phyloP scores from a whole-genome alignment of 345 rosid species.

The Eucalyptus viminalis region DNA sequence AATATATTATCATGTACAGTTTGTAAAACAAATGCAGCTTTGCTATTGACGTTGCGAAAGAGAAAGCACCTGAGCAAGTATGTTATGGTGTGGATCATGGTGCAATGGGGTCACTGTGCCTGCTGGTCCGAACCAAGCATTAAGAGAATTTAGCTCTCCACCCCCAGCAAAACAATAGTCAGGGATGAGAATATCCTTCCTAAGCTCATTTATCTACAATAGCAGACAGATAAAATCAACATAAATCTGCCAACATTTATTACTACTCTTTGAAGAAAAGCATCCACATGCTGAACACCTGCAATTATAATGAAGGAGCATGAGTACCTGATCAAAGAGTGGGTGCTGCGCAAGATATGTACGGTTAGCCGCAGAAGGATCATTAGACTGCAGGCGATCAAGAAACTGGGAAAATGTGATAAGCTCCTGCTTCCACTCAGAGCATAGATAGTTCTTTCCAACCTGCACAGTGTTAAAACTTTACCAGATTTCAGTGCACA shows the following conservation, averaged over 20 bases:
- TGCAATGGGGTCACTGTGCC: constrained; percentile 95
- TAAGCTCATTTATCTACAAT: constrained; percentile 73
- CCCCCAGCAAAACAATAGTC: constrained; percentile 94
- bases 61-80: constrained; percentile 74
- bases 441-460: constrained; percentile 82
- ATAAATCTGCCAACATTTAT: neutral
- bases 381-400: constrained; percentile 53
- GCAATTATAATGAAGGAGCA: neutral
- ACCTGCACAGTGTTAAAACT: constrained; percentile 70
- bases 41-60: neutral
- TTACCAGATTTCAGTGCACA: constrained; percentile 40
- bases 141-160: constrained; percentile 78
- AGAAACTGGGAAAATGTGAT: constrained; percentile 87
- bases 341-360: constrained; percentile 97
- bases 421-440: constrained; percentile 98
- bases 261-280: neutral
- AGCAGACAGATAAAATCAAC: neutral
- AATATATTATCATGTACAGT: neutral
- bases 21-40: neutral
- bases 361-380: constrained; percentile 25
- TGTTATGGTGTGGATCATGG: constrained; percentile 97
- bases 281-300: neutral
- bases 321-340: constrained; percentile 76
- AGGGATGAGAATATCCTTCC: constrained; percentile 74
- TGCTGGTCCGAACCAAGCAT: constrained; percentile 98